Percentiles rank a stretch among this genome's conserved stretches.
These are phyloP conservation scores for Phallus indusiatus DNA, from an alignment of 768 basidiomycete species.

Conservation along the genomic window DNA sequence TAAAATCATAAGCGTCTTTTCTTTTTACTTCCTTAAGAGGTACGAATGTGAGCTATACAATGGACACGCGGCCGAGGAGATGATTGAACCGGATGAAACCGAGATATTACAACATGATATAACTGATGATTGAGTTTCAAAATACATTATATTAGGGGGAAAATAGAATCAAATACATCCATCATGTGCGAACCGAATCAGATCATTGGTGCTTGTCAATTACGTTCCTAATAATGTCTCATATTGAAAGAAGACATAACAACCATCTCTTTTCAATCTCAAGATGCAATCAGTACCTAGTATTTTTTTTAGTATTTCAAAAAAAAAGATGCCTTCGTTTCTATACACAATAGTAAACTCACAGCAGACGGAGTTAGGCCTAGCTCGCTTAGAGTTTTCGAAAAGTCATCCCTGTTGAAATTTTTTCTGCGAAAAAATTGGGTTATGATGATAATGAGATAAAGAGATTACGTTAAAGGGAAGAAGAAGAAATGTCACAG, in stretches of 20 bases:
- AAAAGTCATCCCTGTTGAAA: conserved; percentile 63
- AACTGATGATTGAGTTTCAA: neutral
- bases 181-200: neutral
- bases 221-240: neutral
- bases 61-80: neutral
- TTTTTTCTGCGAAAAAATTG: conserved; percentile 48
- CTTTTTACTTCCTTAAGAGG: too few species aligned
- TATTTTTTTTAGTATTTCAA: neutral
- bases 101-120: neutral
- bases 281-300: neutral
- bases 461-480: neutral
- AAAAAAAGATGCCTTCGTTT: neutral
- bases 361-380: conserved; percentile 91
- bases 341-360: conserved; percentile 17
- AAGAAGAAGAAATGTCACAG: neutral
- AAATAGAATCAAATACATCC: neutral
- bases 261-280: neutral
- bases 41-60: neutral
- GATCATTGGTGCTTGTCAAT: neutral
- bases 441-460: neutral
- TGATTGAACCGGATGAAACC: neutral
- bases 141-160: neutral
- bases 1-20: too few species aligned
- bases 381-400: conserved; percentile 70
- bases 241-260: neutral